These are phyloP conservation scores for Pseudogymnoascus sp. DNA, from an alignment of 2,329 filamentous ascomycete species.

Conservation along the genomic window DNA sequence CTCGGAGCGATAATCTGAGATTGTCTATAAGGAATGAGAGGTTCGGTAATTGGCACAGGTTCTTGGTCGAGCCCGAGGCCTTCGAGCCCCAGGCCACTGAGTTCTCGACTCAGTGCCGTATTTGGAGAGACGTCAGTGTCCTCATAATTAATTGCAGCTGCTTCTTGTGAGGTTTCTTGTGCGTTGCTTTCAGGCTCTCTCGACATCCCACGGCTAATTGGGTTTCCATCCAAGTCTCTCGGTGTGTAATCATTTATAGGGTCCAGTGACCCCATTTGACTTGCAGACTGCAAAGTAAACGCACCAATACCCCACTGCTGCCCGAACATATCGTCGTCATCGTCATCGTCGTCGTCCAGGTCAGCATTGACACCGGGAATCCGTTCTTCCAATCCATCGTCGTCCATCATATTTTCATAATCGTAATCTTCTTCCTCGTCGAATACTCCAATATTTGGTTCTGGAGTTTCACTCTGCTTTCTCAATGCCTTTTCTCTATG, in stretches of 20 bases:
- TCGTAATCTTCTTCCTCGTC: slow-evolving; percentile 51
- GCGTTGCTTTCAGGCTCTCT: slow-evolving; percentile 33
- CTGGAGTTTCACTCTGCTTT: slow-evolving; percentile 40
- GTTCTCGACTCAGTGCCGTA: background rate
- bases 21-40: slow-evolving; percentile 11
- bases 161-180: background rate
- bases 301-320: slow-evolving; percentile 18
- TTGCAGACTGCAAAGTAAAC: slow-evolving; percentile 25
- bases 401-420: slow-evolving; percentile 57
- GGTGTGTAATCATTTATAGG: slow-evolving; percentile 49
- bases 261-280: slow-evolving; percentile 43
- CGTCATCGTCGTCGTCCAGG: slow-evolving; percentile 25
- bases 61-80: background rate
- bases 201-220: slow-evolving; percentile 50
- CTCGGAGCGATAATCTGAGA: background rate
- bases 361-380: slow-evolving; percentile 52
- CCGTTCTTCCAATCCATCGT: slow-evolving; percentile 58
- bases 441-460: slow-evolving; percentile 30
- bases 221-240: slow-evolving; percentile 45
- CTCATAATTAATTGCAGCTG: background rate
- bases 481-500: slow-evolving; percentile 61
- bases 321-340: slow-evolving; percentile 43
- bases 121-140: background rate
- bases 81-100: background rate
- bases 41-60: slow-evolving; percentile 20